These are phyloP conservation scores for Schwanniomyces yamadae DNA, from an alignment of 805 yeast species.

Conservation along the genomic window DNA sequence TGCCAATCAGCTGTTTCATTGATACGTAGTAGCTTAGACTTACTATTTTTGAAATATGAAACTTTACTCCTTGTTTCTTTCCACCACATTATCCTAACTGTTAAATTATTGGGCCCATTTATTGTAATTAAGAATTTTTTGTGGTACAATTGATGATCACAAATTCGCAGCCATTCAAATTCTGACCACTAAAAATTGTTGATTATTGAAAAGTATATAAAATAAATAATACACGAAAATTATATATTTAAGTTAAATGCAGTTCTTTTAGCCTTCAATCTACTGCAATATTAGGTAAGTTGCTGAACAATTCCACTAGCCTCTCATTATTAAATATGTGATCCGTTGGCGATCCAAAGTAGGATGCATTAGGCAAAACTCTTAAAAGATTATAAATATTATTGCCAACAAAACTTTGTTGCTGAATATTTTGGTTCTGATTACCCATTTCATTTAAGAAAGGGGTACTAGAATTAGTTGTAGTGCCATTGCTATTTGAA, in stretches of 20 bases:
- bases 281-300: constrained; percentile 24
- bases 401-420: constrained; percentile 32
- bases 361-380: constrained; percentile 59
- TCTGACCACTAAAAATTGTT: no score
- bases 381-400: constrained; percentile 46
- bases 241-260: neutral
- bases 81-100: no score
- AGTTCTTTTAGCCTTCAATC: constrained; percentile 1
- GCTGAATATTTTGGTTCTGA: constrained; percentile 3
- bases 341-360: constrained; percentile 47
- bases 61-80: no score
- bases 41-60: no score
- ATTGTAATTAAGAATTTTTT: no score
- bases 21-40: no score
- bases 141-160: no score
- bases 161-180: constrained; percentile 10
- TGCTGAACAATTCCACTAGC: constrained; percentile 43
- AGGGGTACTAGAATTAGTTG: neutral
- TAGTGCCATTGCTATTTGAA: neutral
- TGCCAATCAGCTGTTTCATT: no score
- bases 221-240: neutral
- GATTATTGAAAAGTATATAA: no score
- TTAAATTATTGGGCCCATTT: no score
- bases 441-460: neutral
- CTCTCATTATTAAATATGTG: constrained; percentile 55